These are phyloP conservation scores for Cyphellophora europaea DNA, from an alignment of 2,329 filamentous ascomycete genomes.

Conservation along the genomic window DNA sequence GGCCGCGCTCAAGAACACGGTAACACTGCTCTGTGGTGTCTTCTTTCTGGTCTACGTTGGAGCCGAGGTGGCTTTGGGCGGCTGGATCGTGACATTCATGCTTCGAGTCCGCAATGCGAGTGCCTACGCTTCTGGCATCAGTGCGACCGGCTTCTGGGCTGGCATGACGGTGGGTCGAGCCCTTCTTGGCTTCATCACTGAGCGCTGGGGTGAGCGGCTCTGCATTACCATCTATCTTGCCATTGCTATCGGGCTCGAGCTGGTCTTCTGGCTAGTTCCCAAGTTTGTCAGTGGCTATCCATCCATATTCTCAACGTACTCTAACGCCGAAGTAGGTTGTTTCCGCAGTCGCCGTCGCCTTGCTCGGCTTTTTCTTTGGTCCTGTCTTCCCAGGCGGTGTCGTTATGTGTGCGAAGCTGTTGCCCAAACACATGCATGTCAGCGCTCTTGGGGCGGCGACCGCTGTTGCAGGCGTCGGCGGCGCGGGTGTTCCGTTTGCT, in stretches of 20 bases:
- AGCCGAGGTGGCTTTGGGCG: constrained; percentile 59
- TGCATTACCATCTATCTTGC: constrained; percentile 53
- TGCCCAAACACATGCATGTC: constrained; percentile 14
- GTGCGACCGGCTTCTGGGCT: constrained; percentile 64
- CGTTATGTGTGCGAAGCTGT: constrained; percentile 13
- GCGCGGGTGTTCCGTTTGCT: constrained; percentile 39
- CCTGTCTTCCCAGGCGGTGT: constrained; percentile 56
- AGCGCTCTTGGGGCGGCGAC: constrained; percentile 39
- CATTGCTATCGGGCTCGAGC: constrained; percentile 51
- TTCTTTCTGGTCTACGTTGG: constrained; percentile 76
- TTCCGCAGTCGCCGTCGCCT: constrained; percentile 54
- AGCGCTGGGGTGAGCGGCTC: constrained; percentile 56
- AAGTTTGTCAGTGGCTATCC: constrained; percentile 51
- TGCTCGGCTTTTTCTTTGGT: constrained; percentile 68
- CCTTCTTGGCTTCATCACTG: constrained; percentile 60
- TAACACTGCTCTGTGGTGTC: constrained; percentile 59
- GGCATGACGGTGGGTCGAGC: constrained; percentile 65
- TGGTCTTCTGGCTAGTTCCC: constrained; percentile 71
- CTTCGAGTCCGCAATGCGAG: constrained; percentile 60
- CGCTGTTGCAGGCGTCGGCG: constrained; percentile 59
- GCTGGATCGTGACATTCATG: constrained; percentile 78
- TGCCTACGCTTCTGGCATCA: constrained; percentile 64
- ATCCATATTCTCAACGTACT: neutral
- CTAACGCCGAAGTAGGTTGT: neutral
- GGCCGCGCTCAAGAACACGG: constrained; percentile 18